These are phyloP conservation scores for Lipomyces oligophaga DNA, from an alignment of 805 yeast species.

Conservation along the genomic window DNA sequence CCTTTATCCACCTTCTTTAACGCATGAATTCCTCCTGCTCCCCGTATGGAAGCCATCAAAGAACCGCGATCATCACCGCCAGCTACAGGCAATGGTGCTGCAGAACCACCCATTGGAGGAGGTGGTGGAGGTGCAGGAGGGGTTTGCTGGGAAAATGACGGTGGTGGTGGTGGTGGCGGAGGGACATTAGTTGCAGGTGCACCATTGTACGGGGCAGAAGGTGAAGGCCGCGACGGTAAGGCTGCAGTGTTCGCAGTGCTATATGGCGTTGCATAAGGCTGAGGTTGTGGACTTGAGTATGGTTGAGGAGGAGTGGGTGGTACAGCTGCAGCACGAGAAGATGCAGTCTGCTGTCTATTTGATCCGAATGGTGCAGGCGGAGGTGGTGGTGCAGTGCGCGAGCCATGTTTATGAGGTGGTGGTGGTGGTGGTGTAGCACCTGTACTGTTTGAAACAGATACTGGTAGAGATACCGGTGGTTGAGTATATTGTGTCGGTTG, in stretches of 20 bases:
- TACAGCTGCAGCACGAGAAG: too few relatives aligned
- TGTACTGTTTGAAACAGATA: neutral
- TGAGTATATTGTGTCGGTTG: neutral
- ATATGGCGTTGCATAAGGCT: constrained; percentile 17
- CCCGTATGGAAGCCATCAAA: constrained; percentile 77
- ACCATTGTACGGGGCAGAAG: neutral
- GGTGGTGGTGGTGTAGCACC: constrained; percentile 22
- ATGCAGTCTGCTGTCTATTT: too few relatives aligned
- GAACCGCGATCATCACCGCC: constrained; percentile 70
- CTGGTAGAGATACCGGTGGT: neutral
- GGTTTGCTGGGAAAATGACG: constrained; percentile 30
- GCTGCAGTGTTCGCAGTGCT: constrained; percentile 18
- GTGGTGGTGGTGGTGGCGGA: constrained; percentile 27
- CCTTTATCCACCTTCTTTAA: constrained; percentile 78
- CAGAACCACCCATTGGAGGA: neutral
- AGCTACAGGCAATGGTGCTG: constrained; percentile 1
- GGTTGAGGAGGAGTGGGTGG: neutral
- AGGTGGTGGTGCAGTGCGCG: constrained; percentile 10
- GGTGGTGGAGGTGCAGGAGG: constrained; percentile 23
- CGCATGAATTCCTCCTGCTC: constrained; percentile 67
- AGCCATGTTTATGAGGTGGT: constrained; percentile 26
- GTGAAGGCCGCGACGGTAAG: constrained; percentile 4
- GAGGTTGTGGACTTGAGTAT: constrained; percentile 17
- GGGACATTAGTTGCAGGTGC: neutral
- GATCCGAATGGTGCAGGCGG: constrained; percentile 10